phyloP scores from a whole-genome alignment of 108 stramenopile genomes.

The Cylindrotheca fusiformis region DNA sequence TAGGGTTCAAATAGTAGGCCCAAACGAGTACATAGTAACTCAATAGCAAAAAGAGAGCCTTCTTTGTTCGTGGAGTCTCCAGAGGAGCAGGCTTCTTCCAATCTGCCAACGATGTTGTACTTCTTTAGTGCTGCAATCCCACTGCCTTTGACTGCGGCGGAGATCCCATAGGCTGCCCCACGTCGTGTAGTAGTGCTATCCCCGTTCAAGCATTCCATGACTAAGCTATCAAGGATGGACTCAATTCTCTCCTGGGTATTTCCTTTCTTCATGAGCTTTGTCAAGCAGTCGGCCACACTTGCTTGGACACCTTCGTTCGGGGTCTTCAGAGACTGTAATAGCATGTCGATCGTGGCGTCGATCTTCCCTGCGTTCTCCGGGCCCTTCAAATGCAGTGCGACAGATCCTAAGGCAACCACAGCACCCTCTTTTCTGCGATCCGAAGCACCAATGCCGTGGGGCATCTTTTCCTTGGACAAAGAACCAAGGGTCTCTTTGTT shows the following conservation, averaged over 20 bases:
- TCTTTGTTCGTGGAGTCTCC: constrained; percentile 75
- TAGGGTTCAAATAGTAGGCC: constrained; percentile 99
- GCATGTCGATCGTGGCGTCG: constrained; percentile 80
- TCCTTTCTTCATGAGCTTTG: constrained; percentile 89
- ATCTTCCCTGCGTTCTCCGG: constrained; percentile 75
- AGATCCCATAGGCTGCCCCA: constrained; percentile 95
- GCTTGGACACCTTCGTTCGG: constrained; percentile 87
- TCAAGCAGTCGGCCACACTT: constrained; percentile 72
- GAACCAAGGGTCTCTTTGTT: constrained; percentile 43
- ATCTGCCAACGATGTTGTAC: constrained; percentile 81
- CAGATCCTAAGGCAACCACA: constrained; percentile 84
- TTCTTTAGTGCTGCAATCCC: constrained; percentile 95
- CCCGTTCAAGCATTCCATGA: constrained; percentile 71
- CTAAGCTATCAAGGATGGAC: constrained; percentile 48
- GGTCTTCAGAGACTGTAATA: constrained; percentile 68
- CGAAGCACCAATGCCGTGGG: constrained; percentile 42
- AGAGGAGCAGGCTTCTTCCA: constrained; percentile 83
- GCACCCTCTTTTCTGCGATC: constrained; percentile 88
- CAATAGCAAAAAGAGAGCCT: constrained; percentile 95
- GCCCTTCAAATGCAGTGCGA: constrained; percentile 80
- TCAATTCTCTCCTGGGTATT: constrained; percentile 72
- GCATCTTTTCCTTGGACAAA: constrained; percentile 58
- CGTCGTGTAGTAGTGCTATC: constrained; percentile 61
- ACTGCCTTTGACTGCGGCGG: constrained; percentile 97
- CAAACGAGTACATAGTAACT: constrained; percentile 84